Evolutionary conservation across 805 yeast species (phyloP), one percentile per base, ranked within the genome.

Genomic region (Candida nemodendra): DNA sequence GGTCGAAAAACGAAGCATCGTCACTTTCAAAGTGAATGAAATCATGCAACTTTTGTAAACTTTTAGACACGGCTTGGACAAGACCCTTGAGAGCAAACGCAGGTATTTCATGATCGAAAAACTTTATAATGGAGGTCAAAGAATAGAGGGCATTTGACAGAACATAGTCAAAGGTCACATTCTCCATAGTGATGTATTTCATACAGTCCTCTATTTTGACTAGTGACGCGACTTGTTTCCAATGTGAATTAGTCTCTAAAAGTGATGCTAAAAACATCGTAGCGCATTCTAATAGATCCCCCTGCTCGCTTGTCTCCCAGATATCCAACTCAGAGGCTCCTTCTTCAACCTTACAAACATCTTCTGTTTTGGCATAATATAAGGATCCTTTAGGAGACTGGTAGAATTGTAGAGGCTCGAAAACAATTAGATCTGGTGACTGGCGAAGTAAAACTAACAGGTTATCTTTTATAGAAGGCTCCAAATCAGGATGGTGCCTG

Each of bases 401-500:
- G 45, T 71, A 78, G 36, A 79, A 72, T 30, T 60, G 54, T 5
- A 74, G 59, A 0, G 71, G 71, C 3, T 61, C 51, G 46, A 76
- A 62, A 5, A 48, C 41, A 1, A 70, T 69, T 21, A 52, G 47
- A 0, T 31, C 38, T 0, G 84, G 78, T 7, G 79, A 56, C 7
- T 64, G 59, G 18, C 66, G 59, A 1, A 81, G 64, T n/a, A 81
- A 46, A 0, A 52, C 48, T 2, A 67, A 61, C 32, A 80, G 62
- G 35, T 77, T 76, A 3, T 66, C 60, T 34, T 76, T 59, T 16
- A 89, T 77, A 0, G 62, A 52, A 0, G 84, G 80, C 34, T 84
- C 79, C 42, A 88, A 66, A 2, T 73, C 78, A 1, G 95, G 86
- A 53, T 85, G 87, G 54, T 90, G 96, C 53, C 96, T 74, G 2